Conservation (phyloP, 495 filamentous ascomycete species). For the Chaetomium tenue region DNA sequence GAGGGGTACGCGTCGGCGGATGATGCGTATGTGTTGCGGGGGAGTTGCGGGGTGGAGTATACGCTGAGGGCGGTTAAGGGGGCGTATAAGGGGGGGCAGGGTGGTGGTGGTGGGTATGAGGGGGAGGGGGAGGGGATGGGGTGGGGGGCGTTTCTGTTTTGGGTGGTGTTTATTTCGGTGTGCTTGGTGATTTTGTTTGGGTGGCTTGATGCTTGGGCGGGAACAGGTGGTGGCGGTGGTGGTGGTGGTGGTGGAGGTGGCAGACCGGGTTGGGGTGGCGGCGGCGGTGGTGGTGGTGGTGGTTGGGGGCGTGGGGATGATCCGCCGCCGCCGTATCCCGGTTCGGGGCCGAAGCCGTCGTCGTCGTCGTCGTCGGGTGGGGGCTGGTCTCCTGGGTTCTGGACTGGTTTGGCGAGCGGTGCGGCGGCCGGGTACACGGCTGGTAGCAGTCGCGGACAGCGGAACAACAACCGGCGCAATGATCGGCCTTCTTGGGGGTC, state of each 20-base stretch:
- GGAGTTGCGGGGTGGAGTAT: conserved; percentile 93
- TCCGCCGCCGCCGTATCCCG: conserved; percentile 58
- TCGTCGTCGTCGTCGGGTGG: conserved; percentile 19
- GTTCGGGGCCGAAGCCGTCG: conserved; percentile 35
- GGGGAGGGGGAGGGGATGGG: neutral
- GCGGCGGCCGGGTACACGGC: conserved; percentile 68
- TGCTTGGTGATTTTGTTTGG: conserved; percentile 10
- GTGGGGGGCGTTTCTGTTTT: conserved; percentile 35
- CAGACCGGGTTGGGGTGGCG: conserved; percentile 30
- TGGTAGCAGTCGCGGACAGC: conserved; percentile 54
- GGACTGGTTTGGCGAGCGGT: conserved; percentile 72
- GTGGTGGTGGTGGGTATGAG: conserved; percentile 44
- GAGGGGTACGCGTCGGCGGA: conserved; percentile 77
- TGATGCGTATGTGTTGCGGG: conserved; percentile 81
- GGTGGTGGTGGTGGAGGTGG: conserved; percentile 22
- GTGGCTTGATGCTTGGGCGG: no score
- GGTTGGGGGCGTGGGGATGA: conserved; percentile 50
- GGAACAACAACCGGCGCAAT: conserved; percentile 36
- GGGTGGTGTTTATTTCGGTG: conserved; percentile 45
- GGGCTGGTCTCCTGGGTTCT: conserved; percentile 84
- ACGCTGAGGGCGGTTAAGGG: conserved; percentile 70
- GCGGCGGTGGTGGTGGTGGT: conserved; percentile 32
- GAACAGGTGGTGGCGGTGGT: no score
- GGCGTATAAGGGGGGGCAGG: conserved; percentile 64
- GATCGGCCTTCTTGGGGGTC: conserved; percentile 36